phyloP scores from a whole-genome alignment of 345 rosid genomes.

The Eucalyptus rudis region DNA sequence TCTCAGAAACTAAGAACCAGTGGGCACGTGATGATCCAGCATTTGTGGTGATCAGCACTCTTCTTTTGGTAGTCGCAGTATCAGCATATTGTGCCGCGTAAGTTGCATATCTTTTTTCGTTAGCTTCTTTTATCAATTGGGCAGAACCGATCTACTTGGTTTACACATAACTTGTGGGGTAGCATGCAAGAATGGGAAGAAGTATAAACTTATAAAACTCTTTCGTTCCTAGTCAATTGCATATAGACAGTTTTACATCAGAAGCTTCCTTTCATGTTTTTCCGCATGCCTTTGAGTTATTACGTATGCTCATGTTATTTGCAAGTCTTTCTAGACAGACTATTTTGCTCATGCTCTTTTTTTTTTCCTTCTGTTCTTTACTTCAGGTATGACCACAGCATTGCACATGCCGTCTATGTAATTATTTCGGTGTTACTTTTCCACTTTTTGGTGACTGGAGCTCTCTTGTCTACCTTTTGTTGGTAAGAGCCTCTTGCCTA shows the following conservation, averaged over 20 bases:
- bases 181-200: background rate
- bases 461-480: conserved; percentile 68
- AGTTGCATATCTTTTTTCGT: conserved; percentile 13
- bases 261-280: background rate
- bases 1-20: conserved; percentile 97
- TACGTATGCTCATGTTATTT: background rate
- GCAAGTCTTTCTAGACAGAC: background rate
- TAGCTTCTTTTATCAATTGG: background rate
- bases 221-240: background rate
- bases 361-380: background rate
- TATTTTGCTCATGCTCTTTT: background rate
- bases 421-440: conserved; percentile 64
- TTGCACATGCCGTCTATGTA: conserved; percentile 69
- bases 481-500: conserved; percentile 45
- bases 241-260: background rate
- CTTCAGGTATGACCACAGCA: conserved; percentile 90
- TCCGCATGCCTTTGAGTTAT: background rate
- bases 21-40: conserved; percentile 99
- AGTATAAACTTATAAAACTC: background rate
- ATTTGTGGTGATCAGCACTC: conserved; percentile 88
- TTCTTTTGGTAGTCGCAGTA: conserved; percentile 72
- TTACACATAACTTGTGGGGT: background rate
- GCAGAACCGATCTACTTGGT: background rate
- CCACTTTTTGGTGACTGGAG: conserved; percentile 76
- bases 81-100: conserved; percentile 96